phyloP scores from a whole-genome alignment of 2,329 filamentous ascomycete genomes.

The Aspergillus neotritici region DNA sequence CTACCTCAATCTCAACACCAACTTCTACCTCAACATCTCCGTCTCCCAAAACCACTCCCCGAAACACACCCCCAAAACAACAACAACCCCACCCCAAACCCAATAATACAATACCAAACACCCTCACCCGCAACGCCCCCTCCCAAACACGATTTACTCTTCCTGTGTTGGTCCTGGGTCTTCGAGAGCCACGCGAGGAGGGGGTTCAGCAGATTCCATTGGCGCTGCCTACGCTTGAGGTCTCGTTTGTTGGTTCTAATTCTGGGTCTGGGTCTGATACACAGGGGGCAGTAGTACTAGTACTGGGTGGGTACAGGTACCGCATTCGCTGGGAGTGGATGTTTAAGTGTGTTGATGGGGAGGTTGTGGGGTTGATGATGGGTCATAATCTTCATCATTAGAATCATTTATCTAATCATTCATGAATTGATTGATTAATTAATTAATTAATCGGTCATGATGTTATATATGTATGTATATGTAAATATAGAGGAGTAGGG shows the following conservation, averaged over 20 bases:
- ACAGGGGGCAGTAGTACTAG: slow-evolving; percentile 1
- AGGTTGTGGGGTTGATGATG: slow-evolving; percentile 29
- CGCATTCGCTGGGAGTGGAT: slow-evolving; percentile 29
- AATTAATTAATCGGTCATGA: too few species aligned
- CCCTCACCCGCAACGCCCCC: slow-evolving; percentile 28
- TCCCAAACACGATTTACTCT: slow-evolving; percentile 39
- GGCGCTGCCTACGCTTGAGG: slow-evolving; percentile 25
- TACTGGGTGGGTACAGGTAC: slow-evolving; percentile 20
- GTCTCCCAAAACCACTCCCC: too few species aligned
- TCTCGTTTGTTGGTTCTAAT: slow-evolving; percentile 14
- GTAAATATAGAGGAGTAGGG: too few species aligned
- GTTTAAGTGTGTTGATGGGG: slow-evolving; percentile 36
- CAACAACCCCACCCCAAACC: too few species aligned
- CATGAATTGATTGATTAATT: too few species aligned
- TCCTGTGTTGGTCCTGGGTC: slow-evolving; percentile 32
- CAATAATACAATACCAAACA: slow-evolving; percentile 1
- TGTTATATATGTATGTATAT: too few species aligned
- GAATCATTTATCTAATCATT: too few species aligned
- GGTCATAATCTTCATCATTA: slow-evolving; percentile 15
- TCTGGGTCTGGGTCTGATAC: not conserved
- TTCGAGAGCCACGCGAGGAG: too few species aligned
- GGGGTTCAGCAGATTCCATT: slow-evolving; percentile 16
- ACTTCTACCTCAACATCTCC: too few species aligned
- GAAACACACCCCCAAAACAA: too few species aligned
- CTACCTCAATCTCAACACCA: too few species aligned